phyloP scores from a whole-genome alignment of 805 yeast genomes.

The Suhomyces sp. region DNA sequence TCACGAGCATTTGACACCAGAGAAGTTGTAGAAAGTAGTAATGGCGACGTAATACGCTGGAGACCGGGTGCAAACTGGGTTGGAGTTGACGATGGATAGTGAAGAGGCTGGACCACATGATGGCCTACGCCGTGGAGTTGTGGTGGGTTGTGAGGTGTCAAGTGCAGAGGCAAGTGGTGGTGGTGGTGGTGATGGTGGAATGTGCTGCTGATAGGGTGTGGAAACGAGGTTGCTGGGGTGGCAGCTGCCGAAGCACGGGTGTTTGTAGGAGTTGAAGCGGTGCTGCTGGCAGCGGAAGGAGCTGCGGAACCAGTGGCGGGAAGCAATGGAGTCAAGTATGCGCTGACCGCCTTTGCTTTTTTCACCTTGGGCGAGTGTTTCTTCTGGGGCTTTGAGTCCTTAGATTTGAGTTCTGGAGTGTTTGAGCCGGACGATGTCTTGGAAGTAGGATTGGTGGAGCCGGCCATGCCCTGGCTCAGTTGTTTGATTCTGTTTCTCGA shows the following conservation, averaged over 20 bases:
- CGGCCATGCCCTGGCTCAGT: slow-evolving; percentile 10
- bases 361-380: slow-evolving; percentile 24
- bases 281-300: slow-evolving; percentile 9
- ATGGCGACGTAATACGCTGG: slow-evolving; percentile 61
- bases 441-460: slow-evolving; percentile 9
- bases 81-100: slow-evolving; percentile 67
- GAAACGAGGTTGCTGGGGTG: slow-evolving; percentile 6
- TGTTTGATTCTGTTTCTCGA: slow-evolving; percentile 82
- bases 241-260: slow-evolving; percentile 1
- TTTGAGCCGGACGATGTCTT: slow-evolving; percentile 45
- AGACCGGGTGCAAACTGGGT: slow-evolving; percentile 67
- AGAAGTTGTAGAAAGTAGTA: slow-evolving; percentile 52
- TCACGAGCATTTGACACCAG: slow-evolving; percentile 40
- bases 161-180: slow-evolving; percentile 11
- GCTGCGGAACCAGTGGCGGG: slow-evolving; percentile 18
- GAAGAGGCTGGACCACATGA: slow-evolving; percentile 50
- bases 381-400: slow-evolving; percentile 31
- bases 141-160: slow-evolving; percentile 10
- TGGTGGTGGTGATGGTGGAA: slow-evolving; percentile 11
- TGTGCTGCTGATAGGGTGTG: slow-evolving; percentile 9
- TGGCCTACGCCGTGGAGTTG: slow-evolving; percentile 16
- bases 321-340: slow-evolving; percentile 25
- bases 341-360: slow-evolving; percentile 6
- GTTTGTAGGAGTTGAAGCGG: slow-evolving; percentile 2
- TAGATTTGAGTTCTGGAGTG: slow-evolving; percentile 56